Conservation (phyloP, 1,284 basidiomycete species). For the Spongispora temasekensis region DNA sequence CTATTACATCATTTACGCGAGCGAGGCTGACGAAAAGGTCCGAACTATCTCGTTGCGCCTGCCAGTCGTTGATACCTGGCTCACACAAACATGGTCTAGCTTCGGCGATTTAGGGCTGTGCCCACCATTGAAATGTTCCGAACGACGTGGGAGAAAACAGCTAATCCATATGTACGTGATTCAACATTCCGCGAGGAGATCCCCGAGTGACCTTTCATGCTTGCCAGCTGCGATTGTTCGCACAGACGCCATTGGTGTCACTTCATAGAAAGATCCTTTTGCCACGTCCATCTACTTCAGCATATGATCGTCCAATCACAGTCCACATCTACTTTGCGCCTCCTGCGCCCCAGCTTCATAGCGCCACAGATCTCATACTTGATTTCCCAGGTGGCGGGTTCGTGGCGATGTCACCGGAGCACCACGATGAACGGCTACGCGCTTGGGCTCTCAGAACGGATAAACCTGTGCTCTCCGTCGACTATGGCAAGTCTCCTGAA, state of each 20-base stretch:
- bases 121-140: constrained; percentile 97
- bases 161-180: constrained; percentile 88
- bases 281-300: constrained; percentile 76
- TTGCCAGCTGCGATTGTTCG: constrained; percentile 67
- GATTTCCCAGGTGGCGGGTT: constrained; percentile 97
- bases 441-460: constrained; percentile 83
- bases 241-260: constrained; percentile 59
- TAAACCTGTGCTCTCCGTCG: constrained; percentile 82
- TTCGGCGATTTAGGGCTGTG: constrained; percentile 87
- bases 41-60: constrained; percentile 11
- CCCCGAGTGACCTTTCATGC: constrained; percentile 14
- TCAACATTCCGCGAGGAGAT: constrained; percentile 23
- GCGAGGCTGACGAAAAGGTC: constrained; percentile 94
- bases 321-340: constrained; percentile 85
- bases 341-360: constrained; percentile 64
- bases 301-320: constrained; percentile 79
- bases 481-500: constrained; percentile 97
- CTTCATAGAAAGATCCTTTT: constrained; percentile 79
- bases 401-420: constrained; percentile 92
- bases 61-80: neutral
- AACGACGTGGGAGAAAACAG: constrained; percentile 94
- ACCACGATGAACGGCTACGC: constrained; percentile 93
- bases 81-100: constrained; percentile 46
- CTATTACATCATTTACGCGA: constrained; percentile 94
- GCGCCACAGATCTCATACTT: constrained; percentile 79